phyloP scores from a whole-genome alignment of 805 yeast species.

The Lipomyces yamanashiensis region DNA sequence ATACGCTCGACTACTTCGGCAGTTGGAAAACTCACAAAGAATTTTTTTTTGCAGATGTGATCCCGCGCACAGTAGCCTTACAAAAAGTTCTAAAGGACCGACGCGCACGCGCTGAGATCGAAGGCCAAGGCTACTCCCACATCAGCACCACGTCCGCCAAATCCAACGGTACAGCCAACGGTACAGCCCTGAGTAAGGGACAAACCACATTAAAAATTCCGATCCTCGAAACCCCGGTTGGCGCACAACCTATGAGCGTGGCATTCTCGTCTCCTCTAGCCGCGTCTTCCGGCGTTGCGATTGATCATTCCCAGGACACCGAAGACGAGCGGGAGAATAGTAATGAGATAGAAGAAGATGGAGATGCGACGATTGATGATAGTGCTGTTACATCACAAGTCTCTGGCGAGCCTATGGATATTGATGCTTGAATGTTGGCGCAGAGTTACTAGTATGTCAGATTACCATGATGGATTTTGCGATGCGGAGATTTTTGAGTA shows the following conservation, averaged over 20 bases:
- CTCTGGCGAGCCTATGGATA: slow-evolving; percentile 3
- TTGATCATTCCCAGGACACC: slow-evolving; percentile 13
- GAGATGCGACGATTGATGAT: background rate
- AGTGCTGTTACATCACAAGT: background rate
- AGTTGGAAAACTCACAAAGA: background rate
- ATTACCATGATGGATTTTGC: background rate
- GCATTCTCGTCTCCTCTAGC: background rate
- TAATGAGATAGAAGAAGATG: slow-evolving; percentile 10
- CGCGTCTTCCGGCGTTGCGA: background rate
- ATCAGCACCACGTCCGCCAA: background rate
- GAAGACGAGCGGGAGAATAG: slow-evolving; percentile 16
- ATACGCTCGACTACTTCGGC: background rate
- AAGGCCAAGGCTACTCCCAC: slow-evolving; percentile 12
- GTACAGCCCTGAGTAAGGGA: slow-evolving; percentile 6
- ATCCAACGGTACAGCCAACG: background rate
- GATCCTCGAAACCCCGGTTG: slow-evolving; percentile 1
- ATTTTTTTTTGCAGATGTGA: slow-evolving; percentile 31
- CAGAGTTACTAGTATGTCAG: background rate
- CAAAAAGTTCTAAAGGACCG: slow-evolving; percentile 32
- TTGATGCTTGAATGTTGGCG: background rate
- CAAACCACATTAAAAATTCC: slow-evolving; percentile 20
- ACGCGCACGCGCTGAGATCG: slow-evolving; percentile 7
- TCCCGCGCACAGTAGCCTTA: slow-evolving; percentile 35
- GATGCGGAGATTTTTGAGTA: background rate
- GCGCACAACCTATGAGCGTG: slow-evolving; percentile 8